Percentiles rank a stretch among this genome's conserved stretches.
Conservation (phyloP, 2,329 filamentous ascomycete genomes). For the Neurospora sp. region DNA sequence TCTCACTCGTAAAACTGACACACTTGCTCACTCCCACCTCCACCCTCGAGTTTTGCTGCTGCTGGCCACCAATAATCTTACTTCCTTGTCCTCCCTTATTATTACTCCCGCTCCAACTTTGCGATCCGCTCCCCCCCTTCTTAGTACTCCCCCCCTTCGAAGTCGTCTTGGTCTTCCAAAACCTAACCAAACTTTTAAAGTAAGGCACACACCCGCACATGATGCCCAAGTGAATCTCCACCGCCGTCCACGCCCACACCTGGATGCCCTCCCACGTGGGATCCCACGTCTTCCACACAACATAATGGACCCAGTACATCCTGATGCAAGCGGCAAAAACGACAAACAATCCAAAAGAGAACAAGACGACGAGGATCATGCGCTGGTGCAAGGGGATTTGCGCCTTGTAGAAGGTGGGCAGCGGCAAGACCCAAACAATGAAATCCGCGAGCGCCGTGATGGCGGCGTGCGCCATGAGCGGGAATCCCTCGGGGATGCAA, state of each 20-base stretch:
- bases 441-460: constrained; percentile 25
- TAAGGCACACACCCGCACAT: constrained; percentile 30
- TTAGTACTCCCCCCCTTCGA: background rate
- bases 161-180: background rate
- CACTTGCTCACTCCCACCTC: background rate
- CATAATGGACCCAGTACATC: constrained; percentile 27
- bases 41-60: background rate
- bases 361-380: constrained; percentile 26
- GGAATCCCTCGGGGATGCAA: constrained; percentile 22
- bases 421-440: constrained; percentile 27
- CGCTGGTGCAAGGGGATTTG: constrained; percentile 25
- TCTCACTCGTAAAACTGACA: background rate
- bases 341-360: constrained; percentile 28
- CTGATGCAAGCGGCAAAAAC: constrained; percentile 27
- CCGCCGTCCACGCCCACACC: constrained; percentile 32
- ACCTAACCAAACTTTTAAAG: constrained; percentile 19
- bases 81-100: background rate
- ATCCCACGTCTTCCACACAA: constrained; percentile 27
- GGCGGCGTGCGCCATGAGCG: constrained; percentile 22
- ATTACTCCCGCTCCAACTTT: background rate
- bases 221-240: constrained; percentile 31
- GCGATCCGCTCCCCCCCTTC: background rate
- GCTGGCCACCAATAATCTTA: background rate
- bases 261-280: constrained; percentile 31
- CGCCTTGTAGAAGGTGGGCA: constrained; percentile 25